phyloP scores from a whole-genome alignment of 768 basidiomycete species.

The Xerocomus potaroensis region DNA sequence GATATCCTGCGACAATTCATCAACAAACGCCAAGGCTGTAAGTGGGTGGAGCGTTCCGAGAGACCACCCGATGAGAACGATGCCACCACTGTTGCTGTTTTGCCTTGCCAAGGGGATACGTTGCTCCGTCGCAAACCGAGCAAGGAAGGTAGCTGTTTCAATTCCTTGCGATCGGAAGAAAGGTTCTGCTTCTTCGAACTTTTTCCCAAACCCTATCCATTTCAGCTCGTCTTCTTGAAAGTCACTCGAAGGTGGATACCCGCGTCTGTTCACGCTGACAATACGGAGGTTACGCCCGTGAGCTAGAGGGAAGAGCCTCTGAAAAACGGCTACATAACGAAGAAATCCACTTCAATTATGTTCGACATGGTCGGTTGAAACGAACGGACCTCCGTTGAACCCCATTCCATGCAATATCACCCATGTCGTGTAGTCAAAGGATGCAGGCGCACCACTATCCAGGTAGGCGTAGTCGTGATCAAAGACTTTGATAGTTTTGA shows the following conservation, averaged over 20 bases:
- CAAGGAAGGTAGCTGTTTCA: conserved; percentile 18
- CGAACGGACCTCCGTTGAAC: conserved; percentile 18
- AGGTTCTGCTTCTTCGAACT: conserved; percentile 9
- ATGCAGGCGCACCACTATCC: conserved; percentile 19
- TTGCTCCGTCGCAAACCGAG: conserved; percentile 11
- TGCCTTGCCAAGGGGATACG: conserved; percentile 10
- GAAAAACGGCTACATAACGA: conserved; percentile 2
- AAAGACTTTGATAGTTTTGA: conserved; percentile 12
- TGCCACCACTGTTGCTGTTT: conserved; percentile 2
- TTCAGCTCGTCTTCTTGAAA: conserved; percentile 14
- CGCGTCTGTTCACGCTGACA: conserved; percentile 24
- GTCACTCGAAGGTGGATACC: conserved; percentile 23
- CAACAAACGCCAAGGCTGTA: conserved; percentile 14
- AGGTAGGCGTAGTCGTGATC: conserved; percentile 17
- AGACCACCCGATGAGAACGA: conserved; percentile 21
- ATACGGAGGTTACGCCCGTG: conserved; percentile 19
- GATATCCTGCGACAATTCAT: conserved; percentile 5
- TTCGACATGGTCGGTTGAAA: background rate
- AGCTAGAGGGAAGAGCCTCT: conserved; percentile 22
- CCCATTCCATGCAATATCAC: conserved; percentile 19
- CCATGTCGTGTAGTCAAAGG: conserved; percentile 19
- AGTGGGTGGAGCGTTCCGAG: conserved; percentile 12
- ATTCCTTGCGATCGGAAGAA: conserved; percentile 13
- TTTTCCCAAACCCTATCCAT: conserved; percentile 13
- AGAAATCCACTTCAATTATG: too few species aligned